phyloP scores from a whole-genome alignment of 139 green algal species.

The Haematococcus lacustris region DNA sequence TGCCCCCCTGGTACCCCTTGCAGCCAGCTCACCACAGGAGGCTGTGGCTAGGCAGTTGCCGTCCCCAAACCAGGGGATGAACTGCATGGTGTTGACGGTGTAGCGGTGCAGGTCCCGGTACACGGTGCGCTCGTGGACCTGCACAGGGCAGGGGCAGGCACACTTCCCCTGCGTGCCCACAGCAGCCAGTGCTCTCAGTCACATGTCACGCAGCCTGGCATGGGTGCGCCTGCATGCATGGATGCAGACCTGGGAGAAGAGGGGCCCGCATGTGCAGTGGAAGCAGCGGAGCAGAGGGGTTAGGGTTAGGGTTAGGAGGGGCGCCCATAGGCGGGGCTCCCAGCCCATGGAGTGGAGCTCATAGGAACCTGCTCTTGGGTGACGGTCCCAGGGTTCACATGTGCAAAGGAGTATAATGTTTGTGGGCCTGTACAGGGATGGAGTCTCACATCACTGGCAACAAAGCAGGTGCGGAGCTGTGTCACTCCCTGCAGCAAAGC shows the following conservation, averaged over 20 bases:
- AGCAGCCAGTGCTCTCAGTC: neutral
- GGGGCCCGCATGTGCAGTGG: too few relatives aligned
- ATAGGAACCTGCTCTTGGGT: neutral
- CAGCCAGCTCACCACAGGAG: neutral
- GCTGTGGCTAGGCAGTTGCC: neutral
- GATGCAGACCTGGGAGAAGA: neutral
- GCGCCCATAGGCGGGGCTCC: neutral
- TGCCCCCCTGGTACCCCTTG: neutral
- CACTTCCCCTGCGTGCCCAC: neutral
- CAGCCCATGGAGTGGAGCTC: neutral
- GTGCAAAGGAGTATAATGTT: neutral
- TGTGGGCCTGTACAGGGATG: neutral
- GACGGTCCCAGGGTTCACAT: neutral
- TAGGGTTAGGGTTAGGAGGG: neutral
- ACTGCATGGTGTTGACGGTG: constrained; percentile 58
- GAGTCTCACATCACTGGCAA: too few relatives aligned
- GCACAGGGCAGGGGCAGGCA: neutral
- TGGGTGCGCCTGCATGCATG: neutral
- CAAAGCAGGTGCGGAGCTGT: too few relatives aligned
- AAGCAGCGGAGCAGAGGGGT: neutral
- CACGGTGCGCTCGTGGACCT: constrained; percentile 70
- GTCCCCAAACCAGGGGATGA: constrained; percentile 17
- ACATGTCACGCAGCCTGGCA: neutral
- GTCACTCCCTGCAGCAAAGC: too few relatives aligned
- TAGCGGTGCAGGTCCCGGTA: constrained; percentile 54